Base-by-base conservation (phyloP, 2,329 filamentous ascomycete genomes). In the Trichoderma sp. region DNA sequence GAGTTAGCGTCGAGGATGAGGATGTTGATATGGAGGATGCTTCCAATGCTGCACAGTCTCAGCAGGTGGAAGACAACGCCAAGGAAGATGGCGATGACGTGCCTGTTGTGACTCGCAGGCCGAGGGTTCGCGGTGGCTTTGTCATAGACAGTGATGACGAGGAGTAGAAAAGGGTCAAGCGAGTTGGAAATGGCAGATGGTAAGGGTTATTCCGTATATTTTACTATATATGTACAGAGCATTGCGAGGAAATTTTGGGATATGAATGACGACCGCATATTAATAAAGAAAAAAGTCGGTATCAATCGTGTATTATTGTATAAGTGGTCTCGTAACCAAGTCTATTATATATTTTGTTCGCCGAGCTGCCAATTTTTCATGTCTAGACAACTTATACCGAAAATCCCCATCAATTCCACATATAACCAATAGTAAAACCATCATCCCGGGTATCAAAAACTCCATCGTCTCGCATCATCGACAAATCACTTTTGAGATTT, bases 61-160 rank as follows among this genome's bases (percentile, higher is more conserved):
- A 63, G 55, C 59, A 63, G 50, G 59, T 30, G 13, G 58, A 58
- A 26, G 76, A 68, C 57, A 74, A 74, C 0, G 76, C 72, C 15
- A 73, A 76, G 1, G 73, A 72, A 9, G 82, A 83, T 1, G 80
- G 80, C 74, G 74, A 80, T 63, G 75, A 76, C 13, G 74, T 53
- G 4, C 77, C 78, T 12, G 75, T 72, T 11, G 66, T 76, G 55
- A 70, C 80, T 8, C 82, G 82, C 74, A 82, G 86, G 71, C 80
- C 82, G 1, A 82, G 86, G 73, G 81, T 84, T 4, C 83, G 84
- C 67, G 84, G 85, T 20, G 88, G 88, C 0, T 90, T 90, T 73
- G 79, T 90, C 59, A 76, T 88, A 43, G 88, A 90, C 75, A 89
- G 88, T 73, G 88, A 88, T 77, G 88, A 90, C 62, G 87, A 88